These are phyloP conservation scores for Rhodomyrtus tomentosa DNA, from an alignment of 345 rosid genomes.

Conservation along the genomic window DNA sequence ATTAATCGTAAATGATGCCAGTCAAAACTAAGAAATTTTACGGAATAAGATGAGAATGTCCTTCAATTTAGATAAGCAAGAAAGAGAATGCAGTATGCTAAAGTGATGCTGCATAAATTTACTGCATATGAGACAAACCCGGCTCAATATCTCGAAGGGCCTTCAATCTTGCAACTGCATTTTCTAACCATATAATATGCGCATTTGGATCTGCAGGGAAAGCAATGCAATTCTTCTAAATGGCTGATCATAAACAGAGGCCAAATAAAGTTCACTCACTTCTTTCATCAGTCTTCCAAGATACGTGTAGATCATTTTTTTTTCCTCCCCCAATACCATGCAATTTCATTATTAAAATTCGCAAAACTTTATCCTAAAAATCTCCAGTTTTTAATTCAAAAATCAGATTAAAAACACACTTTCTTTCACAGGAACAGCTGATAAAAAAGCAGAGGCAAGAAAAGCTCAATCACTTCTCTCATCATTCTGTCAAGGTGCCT, in stretches of 20 bases:
- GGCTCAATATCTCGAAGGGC: slow-evolving; percentile 67
- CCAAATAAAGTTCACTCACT: not conserved
- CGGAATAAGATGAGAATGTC: not conserved
- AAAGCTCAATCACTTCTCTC: not conserved
- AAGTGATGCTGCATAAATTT: not conserved
- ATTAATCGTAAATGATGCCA: not conserved
- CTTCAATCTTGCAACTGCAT: slow-evolving; percentile 58
- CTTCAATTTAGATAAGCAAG: not conserved
- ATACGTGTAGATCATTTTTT: not conserved
- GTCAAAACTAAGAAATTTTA: not conserved
- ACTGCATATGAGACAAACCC: slow-evolving; percentile 25
- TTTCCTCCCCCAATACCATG: not conserved
- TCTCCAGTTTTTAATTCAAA: not conserved
- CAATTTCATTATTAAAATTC: not conserved
- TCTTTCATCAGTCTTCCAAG: not conserved
- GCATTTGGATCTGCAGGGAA: slow-evolving; percentile 61
- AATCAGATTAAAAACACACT: not conserved
- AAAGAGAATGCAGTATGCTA: not conserved
- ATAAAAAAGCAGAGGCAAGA: not conserved
- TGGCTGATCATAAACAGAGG: not conserved
- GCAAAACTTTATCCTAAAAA: not conserved
- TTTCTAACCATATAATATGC: slow-evolving; percentile 68
- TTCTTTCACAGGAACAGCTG: not conserved
- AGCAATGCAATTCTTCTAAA: not conserved
- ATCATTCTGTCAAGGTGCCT: not conserved